Percentiles rank a stretch among this genome's conserved stretches.
phyloP scores from a whole-genome alignment of 495 filamentous ascomycete species.

The Trichoderma virens region DNA sequence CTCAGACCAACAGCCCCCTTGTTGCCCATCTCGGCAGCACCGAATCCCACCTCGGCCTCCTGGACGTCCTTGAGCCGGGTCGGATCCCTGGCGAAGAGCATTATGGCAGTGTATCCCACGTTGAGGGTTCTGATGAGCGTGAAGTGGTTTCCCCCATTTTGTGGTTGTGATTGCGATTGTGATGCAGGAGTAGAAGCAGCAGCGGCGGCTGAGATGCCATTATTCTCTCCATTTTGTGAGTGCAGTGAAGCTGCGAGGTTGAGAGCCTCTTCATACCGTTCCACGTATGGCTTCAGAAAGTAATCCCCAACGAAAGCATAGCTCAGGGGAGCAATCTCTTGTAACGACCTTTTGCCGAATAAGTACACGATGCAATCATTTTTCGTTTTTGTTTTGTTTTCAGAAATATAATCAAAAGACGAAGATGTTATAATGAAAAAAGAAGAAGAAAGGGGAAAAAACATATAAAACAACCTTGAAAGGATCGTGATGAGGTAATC shows the following conservation, averaged over 20 bases:
- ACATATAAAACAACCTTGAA: not conserved
- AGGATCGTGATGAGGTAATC: not conserved
- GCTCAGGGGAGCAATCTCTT: slow-evolving; percentile 82
- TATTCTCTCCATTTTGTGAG: slow-evolving; percentile 13
- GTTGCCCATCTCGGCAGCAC: slow-evolving; percentile 80
- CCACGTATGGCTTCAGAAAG: slow-evolving; percentile 67
- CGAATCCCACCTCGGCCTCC: slow-evolving; percentile 71
- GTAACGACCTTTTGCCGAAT: slow-evolving; percentile 53
- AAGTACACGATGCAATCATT: slow-evolving; percentile 10
- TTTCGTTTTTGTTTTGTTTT: too few species aligned
- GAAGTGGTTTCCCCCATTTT: slow-evolving; percentile 26
- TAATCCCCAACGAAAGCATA: slow-evolving; percentile 82
- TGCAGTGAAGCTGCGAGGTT: slow-evolving; percentile 48
- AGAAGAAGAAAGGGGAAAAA: not conserved
- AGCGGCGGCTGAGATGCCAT: not conserved
- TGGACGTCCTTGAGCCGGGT: slow-evolving; percentile 51
- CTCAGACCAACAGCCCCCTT: slow-evolving; percentile 85
- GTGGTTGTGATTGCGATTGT: not conserved
- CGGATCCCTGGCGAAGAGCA: slow-evolving; percentile 65
- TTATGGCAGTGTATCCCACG: slow-evolving; percentile 80
- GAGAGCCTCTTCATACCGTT: slow-evolving; percentile 58
- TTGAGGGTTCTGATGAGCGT: slow-evolving; percentile 50
- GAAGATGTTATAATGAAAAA: not conserved
- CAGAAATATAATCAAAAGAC: slow-evolving; percentile 3
- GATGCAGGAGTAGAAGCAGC: not conserved